Base-by-base conservation (phyloP, 2,329 filamentous ascomycete genomes). In the Aureobasidium sp. region DNA sequence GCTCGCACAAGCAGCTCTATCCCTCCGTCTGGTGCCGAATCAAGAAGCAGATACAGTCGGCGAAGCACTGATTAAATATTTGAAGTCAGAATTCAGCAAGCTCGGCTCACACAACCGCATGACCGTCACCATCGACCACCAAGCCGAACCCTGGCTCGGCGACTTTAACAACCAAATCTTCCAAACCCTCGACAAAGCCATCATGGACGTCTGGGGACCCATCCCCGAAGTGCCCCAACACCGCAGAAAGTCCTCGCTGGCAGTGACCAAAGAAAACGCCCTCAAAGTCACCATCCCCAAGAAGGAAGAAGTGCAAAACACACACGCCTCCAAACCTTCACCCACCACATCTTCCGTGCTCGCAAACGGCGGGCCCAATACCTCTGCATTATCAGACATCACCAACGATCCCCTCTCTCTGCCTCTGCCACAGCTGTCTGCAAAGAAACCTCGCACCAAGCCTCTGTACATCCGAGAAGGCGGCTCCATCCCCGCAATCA, bases 381-480 rank as follows among this genome's bases (percentile, higher is more conserved):
- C 52, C 1, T 36, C 44, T 27, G 49, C 49, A 2, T 11, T 39
- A 15, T 39, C 51, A 12, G 51, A 55, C n/a, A 11, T 29, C 15
- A 55, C 51, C 14, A 42, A 45, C 11, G 53, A 59, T n/a, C 7
- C 41, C n/a, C 7, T 48, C 15, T 22, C 27, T 41, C 37, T 36
- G n/a, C 51, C 45, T 36, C 15, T 42, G 5, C 37, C 52, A 4
- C 39, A 20, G 17, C 36, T 37, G 1, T 51, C 47, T 4, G 49
- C 25, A 29, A 36, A 48, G 27, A 44, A 39, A 25, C 36, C 41
- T 56, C 65, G 69, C 3, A 66, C 67, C 8, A 88, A 87, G 68
- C 93, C 92, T 0, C 80, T 99, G 3, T 97, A 96, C 72, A 99
- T 99, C 67, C 85, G 94, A 11, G 94, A 99, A 75, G 94, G 94